phyloP scores from a whole-genome alignment of 805 yeast genomes.

The Wickerhamiella domercqiae region DNA sequence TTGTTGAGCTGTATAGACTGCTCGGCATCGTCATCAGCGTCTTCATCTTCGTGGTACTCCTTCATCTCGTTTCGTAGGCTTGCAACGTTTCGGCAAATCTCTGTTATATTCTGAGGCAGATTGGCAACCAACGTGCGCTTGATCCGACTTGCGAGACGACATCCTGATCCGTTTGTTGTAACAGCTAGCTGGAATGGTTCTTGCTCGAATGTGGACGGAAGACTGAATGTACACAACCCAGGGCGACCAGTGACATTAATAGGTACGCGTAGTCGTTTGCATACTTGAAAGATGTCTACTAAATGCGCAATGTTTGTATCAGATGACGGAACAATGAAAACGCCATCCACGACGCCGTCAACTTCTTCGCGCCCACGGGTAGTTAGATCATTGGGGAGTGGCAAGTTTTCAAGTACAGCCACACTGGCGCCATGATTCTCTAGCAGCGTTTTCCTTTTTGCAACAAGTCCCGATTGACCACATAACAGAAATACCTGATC shows the following conservation, averaged over 20 bases:
- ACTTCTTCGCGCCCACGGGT: conserved; percentile 48
- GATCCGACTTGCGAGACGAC: conserved; percentile 67
- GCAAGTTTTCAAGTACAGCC: conserved; percentile 4
- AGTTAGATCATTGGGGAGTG: conserved; percentile 29
- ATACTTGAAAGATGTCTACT: conserved; percentile 31
- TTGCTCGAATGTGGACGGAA: conserved; percentile 46
- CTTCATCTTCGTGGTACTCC: conserved; percentile 27
- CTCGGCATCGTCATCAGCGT: conserved; percentile 37
- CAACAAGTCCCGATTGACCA: conserved; percentile 11
- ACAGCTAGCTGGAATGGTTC: conserved; percentile 73
- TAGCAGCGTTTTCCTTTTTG: conserved; percentile 8
- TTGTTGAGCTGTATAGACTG: conserved; percentile 44
- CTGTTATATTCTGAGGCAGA: conserved; percentile 57
- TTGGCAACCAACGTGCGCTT: conserved; percentile 48
- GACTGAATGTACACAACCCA: conserved; percentile 56
- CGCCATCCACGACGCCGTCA: conserved; percentile 53
- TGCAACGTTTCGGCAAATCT: conserved; percentile 56
- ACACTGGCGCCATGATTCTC: conserved; percentile 12
- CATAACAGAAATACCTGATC: conserved; percentile 13
- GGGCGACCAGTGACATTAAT: conserved; percentile 65
- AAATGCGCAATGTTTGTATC: conserved; percentile 18
- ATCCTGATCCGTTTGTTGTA: conserved; percentile 79
- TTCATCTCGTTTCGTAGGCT: conserved; percentile 34
- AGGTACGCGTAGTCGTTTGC: conserved; percentile 58
- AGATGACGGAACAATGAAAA: conserved; percentile 35